Conservation (phyloP, 2,329 filamentous ascomycete genomes). For the Coniochaeta sp. region DNA sequence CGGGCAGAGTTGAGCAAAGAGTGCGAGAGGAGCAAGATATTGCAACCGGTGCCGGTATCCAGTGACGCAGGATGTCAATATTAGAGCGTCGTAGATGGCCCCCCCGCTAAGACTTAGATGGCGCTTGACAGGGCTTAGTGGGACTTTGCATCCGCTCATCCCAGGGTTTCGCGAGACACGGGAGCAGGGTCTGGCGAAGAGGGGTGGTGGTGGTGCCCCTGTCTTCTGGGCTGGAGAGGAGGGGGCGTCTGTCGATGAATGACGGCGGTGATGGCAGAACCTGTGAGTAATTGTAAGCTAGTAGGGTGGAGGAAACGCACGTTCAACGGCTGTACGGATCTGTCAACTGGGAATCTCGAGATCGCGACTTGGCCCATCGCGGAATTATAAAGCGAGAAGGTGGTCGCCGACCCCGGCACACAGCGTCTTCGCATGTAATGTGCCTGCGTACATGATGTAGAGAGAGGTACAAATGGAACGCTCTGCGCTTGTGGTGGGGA, state of each 20-base stretch:
- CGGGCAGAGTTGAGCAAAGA: neutral
- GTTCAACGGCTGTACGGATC: neutral
- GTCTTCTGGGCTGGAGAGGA: slow-evolving; percentile 1
- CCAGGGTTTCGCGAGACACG: neutral
- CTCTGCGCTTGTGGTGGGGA: neutral
- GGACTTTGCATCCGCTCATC: neutral
- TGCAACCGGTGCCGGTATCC: neutral
- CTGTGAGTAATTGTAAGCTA: no score
- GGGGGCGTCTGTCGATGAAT: slow-evolving; percentile 2
- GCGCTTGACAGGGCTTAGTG: slow-evolving; percentile 3
- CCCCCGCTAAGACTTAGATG: no score
- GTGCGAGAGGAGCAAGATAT: neutral
- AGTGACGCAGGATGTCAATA: slow-evolving; percentile 4
- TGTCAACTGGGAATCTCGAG: neutral
- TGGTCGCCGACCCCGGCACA: neutral
- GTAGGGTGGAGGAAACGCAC: neutral
- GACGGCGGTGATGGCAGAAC: neutral
- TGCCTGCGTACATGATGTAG: neutral
- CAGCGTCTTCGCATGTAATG: neutral
- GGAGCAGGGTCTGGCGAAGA: neutral
- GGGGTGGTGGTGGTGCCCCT: neutral
- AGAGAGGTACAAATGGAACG: neutral
- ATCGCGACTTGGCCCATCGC: neutral
- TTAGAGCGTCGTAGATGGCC: slow-evolving; percentile 3
- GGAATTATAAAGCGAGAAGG: neutral